phyloP scores from a whole-genome alignment of 345 rosid species.

The Corchorus capsularis region DNA sequence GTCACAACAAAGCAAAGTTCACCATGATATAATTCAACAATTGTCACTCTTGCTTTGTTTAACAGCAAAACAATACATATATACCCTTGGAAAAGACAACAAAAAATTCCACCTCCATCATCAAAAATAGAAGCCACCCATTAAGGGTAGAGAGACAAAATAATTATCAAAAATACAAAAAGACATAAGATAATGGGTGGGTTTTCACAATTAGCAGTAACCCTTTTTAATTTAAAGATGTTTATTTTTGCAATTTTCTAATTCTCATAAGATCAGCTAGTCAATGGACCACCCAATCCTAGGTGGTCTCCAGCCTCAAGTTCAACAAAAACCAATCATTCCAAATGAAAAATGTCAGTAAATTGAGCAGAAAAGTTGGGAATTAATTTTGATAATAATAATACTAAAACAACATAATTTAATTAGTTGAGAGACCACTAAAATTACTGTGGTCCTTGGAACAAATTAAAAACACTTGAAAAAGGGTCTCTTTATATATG shows the following conservation, averaged over 20 bases:
- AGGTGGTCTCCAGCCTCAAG: constrained; percentile 9
- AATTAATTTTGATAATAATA: neutral
- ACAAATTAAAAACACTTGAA: constrained; percentile 19
- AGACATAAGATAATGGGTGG: constrained; percentile 17
- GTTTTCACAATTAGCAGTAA: constrained; percentile 15
- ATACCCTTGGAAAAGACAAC: neutral
- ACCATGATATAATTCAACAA: neutral
- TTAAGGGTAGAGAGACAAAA: constrained; percentile 23
- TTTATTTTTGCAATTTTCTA: too few species aligned
- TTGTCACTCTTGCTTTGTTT: neutral
- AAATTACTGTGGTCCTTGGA: constrained; percentile 5
- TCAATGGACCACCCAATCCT: constrained; percentile 22
- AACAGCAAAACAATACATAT: constrained; percentile 4
- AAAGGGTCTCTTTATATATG: neutral
- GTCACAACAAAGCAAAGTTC: constrained; percentile 5
- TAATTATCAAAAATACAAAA: constrained; percentile 24
- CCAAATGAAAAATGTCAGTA: constrained; percentile 9
- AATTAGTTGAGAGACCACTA: constrained; percentile 15
- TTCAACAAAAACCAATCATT: constrained; percentile 25
- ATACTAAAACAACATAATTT: neutral
- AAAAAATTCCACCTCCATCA: constrained; percentile 1
- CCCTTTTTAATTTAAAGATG: neutral
- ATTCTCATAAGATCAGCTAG: constrained; percentile 24
- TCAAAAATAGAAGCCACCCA: constrained; percentile 21
- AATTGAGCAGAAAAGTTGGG: neutral